Conservation (phyloP, 805 yeast species). For the Cyberlindnera nakhonratchasimensis region DNA sequence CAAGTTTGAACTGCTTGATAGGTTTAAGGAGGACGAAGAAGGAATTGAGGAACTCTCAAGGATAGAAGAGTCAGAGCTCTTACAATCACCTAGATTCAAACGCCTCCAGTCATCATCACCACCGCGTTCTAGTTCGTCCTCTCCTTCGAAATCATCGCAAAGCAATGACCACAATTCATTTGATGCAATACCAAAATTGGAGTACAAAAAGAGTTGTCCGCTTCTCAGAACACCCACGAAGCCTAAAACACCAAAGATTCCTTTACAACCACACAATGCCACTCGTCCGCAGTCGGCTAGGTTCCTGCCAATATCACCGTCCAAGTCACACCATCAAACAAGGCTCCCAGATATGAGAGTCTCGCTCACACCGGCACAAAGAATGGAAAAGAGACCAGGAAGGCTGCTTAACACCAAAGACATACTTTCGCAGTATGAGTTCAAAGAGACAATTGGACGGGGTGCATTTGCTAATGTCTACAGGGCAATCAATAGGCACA, state of each 20-base stretch:
- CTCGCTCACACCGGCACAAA: conserved; percentile 47
- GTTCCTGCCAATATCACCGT: conserved; percentile 15
- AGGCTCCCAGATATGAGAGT: conserved; percentile 17
- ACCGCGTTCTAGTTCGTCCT: conserved; percentile 24
- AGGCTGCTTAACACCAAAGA: conserved; percentile 23
- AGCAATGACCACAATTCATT: conserved; percentile 17
- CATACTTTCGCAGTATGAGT: conserved; percentile 39
- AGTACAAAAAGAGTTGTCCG: conserved; percentile 14
- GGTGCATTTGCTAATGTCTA: conserved; percentile 93
- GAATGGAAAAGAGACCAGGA: conserved; percentile 42
- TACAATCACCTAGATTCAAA: conserved; percentile 27
- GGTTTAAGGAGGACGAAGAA: conserved; percentile 25
- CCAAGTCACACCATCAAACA: conserved; percentile 10
- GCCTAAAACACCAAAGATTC: conserved; percentile 6
- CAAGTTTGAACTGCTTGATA: conserved; percentile 22
- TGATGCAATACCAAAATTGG: conserved; percentile 25
- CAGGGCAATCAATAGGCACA: conserved; percentile 62
- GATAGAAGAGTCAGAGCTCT: conserved; percentile 27
- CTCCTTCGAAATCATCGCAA: conserved; percentile 18
- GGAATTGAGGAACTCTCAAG: conserved; percentile 23
- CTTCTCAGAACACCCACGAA: conserved; percentile 26
- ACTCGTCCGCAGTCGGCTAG: conserved; percentile 9
- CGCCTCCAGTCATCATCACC: conserved; percentile 26
- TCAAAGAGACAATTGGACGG: conserved; percentile 68
- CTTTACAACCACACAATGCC: conserved; percentile 18